Evolutionary conservation across 2,329 filamentous ascomycete species (phyloP).

Genomic region (Rhynchosporium agropyri): DNA sequence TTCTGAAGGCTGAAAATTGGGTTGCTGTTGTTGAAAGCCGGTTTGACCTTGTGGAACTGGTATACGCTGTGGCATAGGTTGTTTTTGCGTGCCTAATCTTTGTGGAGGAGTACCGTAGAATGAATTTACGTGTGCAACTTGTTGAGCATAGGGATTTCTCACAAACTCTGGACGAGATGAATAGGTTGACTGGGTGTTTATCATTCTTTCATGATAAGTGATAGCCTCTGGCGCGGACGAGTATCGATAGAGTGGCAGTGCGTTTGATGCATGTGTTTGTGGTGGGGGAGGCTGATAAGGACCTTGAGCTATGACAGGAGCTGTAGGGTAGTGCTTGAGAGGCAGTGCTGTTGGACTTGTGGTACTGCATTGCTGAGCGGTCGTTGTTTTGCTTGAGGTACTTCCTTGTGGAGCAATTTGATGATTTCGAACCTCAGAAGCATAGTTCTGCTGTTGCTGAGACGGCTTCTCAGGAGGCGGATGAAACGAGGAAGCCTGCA

Average conservation of each 20-base stretch:
- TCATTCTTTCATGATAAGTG: background rate
- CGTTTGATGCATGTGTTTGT: background rate
- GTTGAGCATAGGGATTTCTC: constrained; percentile 7
- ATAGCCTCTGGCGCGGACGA: constrained; percentile 4
- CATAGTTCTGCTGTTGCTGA: background rate
- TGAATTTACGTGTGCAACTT: constrained; percentile 11
- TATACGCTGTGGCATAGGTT: background rate
- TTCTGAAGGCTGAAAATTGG: background rate
- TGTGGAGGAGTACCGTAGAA: constrained; percentile 9
- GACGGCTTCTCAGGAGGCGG: background rate
- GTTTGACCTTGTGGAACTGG: background rate
- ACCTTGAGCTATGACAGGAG: background rate
- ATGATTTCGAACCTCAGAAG: background rate
- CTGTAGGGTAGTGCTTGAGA: background rate
- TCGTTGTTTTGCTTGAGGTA: background rate
- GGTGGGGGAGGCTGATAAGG: background rate
- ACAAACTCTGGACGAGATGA: background rate
- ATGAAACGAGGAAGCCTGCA: background rate
- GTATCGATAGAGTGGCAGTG: background rate
- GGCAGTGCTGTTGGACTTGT: background rate
- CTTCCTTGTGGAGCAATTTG: background rate
- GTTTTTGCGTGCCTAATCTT: background rate
- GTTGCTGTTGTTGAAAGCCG: background rate
- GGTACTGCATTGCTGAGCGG: background rate
- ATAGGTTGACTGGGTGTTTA: background rate